phyloP scores from a whole-genome alignment of 1,139 yeast genomes.

The Schizosaccharomyces versatilis region DNA sequence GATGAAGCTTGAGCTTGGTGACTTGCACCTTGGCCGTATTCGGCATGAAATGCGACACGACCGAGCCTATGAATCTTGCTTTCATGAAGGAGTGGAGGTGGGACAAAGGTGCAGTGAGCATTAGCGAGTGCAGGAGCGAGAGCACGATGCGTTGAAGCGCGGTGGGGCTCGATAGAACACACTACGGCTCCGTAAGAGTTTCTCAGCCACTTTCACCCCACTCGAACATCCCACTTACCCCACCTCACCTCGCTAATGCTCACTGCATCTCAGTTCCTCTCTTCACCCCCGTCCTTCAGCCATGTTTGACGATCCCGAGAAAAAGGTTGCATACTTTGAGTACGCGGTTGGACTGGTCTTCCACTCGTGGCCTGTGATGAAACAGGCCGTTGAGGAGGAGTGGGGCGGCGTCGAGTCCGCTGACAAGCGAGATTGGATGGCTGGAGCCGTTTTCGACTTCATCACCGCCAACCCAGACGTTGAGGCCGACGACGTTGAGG shows the following conservation, averaged over 20 bases:
- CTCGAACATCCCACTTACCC: too few species aligned
- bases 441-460: conserved; percentile 59
- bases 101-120: too few species aligned
- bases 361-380: conserved; percentile 70
- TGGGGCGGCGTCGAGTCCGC: conserved; percentile 93
- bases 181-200: too few species aligned
- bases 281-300: not conserved
- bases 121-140: too few species aligned
- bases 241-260: not conserved
- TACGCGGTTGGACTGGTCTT: conserved; percentile 52
- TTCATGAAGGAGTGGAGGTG: not conserved
- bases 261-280: not conserved
- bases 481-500: conserved; percentile 64
- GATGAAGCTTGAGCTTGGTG: not conserved
- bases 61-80: not conserved
- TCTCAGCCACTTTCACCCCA: too few species aligned
- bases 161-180: too few species aligned
- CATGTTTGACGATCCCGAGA: conserved; percentile 20
- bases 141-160: too few species aligned
- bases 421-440: conserved; percentile 89
- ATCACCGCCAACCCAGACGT: conserved; percentile 25
- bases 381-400: conserved; percentile 75
- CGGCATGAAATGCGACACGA: not conserved
- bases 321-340: conserved; percentile 15
- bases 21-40: not conserved